phyloP scores from a whole-genome alignment of 2,329 filamentous ascomycete species.

The Fusarium lyarnte region DNA sequence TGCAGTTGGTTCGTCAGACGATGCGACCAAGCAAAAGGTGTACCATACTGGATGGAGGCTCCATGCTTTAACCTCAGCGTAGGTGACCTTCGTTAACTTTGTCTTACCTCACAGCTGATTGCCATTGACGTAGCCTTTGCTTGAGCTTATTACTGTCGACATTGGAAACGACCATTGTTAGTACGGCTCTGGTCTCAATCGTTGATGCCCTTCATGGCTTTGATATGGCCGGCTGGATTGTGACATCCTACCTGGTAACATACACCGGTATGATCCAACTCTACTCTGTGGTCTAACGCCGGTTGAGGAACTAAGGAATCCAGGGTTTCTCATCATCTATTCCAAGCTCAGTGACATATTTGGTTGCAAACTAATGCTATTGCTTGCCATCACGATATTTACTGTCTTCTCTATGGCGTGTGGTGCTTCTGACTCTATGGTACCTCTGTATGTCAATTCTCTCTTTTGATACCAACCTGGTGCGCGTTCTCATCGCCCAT shows the following conservation, averaged over 20 bases:
- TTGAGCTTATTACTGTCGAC: constrained; percentile 51
- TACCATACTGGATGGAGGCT: constrained; percentile 6
- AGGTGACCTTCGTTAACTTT: not conserved
- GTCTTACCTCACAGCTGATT: not conserved
- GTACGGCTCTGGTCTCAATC: constrained; percentile 59
- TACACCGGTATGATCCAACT: constrained; percentile 52
- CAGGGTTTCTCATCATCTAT: constrained; percentile 31
- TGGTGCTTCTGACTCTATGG: not conserved
- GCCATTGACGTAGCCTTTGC: not conserved
- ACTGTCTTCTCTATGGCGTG: constrained; percentile 23
- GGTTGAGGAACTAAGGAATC: rapidly evolving
- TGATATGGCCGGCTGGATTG: constrained; percentile 54
- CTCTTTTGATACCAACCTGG: not conserved
- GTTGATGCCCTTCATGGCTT: constrained; percentile 51
- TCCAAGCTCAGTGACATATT: constrained; percentile 28
- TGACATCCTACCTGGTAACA: constrained; percentile 59
- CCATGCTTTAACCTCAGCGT: not conserved
- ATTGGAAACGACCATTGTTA: constrained; percentile 61
- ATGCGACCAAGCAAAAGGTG: not conserved
- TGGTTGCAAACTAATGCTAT: constrained; percentile 23
- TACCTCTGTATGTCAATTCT: not conserved
- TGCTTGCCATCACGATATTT: constrained; percentile 14
- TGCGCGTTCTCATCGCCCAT: not conserved
- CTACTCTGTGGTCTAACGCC: not conserved
- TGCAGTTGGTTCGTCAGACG: not conserved